phyloP scores from a whole-genome alignment of 768 basidiomycete genomes.

The Termitomyces bulborhizus region DNA sequence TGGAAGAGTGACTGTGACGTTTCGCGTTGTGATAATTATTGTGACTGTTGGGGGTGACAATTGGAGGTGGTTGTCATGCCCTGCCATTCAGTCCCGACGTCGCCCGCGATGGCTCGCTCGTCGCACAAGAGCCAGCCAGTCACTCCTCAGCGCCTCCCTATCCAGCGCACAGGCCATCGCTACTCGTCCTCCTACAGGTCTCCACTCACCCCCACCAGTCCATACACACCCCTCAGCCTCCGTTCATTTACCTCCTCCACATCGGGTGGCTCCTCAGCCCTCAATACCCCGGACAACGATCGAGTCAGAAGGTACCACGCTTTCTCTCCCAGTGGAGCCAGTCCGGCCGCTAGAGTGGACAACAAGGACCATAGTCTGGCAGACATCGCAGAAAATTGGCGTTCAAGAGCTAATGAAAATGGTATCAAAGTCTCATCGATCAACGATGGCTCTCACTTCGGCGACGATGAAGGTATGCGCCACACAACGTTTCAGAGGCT shows the following conservation, averaged over 20 bases:
- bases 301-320: conserved; percentile 32
- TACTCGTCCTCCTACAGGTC: conserved; percentile 43
- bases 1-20: conserved; percentile 13
- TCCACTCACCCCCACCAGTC: conserved; percentile 58
- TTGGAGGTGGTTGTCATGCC: conserved; percentile 18
- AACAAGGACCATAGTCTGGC: conserved; percentile 44
- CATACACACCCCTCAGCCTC: conserved; percentile 66
- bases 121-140: conserved; percentile 39
- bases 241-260: conserved; percentile 54
- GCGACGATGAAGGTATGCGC: conserved; percentile 39
- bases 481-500: conserved; percentile 15
- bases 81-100: conserved; percentile 36
- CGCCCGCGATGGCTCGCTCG: conserved; percentile 37
- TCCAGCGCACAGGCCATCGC: conserved; percentile 35
- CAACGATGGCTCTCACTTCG: conserved; percentile 41
- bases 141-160: conserved; percentile 57
- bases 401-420: conserved; percentile 63
- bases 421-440: conserved; percentile 59
- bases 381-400: conserved; percentile 65
- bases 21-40: conserved; percentile 8
- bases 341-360: conserved; percentile 10
- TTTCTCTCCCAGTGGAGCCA: conserved; percentile 39
- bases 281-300: conserved; percentile 57
- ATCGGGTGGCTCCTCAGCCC: conserved; percentile 42
- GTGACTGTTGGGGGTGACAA: conserved; percentile 8